Evolutionary conservation across 179 eudicot genomes (phyloP).

Genomic region (Amaranthus tricolor): DNA sequence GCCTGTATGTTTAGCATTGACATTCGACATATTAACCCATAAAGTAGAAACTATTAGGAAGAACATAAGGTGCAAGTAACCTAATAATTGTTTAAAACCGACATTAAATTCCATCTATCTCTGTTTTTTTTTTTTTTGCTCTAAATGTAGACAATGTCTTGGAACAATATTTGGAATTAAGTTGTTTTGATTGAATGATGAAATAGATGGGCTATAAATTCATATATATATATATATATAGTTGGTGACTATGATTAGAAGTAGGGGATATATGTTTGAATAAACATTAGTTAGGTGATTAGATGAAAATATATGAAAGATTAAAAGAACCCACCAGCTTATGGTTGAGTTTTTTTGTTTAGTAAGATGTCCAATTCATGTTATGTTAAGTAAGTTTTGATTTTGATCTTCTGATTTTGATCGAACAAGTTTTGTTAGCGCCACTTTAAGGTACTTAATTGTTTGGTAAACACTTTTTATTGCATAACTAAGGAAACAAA

Average conservation of each 20-base stretch:
- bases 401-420: background rate
- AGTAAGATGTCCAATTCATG: constrained; percentile 29
- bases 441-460: background rate
- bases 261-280: background rate
- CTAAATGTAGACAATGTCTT: background rate
- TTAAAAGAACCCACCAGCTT: constrained; percentile 20
- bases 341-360: constrained; percentile 18
- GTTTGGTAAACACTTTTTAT: background rate
- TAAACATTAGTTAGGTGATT: constrained; percentile 23
- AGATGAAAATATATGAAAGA: background rate
- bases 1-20: too few species aligned
- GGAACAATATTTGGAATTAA: too few species aligned
- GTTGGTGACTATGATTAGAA: background rate
- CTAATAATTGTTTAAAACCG: too few species aligned
- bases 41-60: too few species aligned
- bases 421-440: background rate
- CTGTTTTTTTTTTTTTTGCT: background rate
- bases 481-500: background rate
- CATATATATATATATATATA: constrained; percentile 18
- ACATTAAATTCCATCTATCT: constrained; percentile 1
- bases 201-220: background rate
- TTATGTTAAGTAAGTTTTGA: constrained; percentile 6
- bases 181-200: constrained; percentile 12
- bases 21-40: too few species aligned
- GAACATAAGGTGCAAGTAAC: too few species aligned